Evolutionary conservation across 352 stramenopile species (phyloP), one percentile per base, ranked within the genome.

Genomic region (Phytophthora megakarya): DNA sequence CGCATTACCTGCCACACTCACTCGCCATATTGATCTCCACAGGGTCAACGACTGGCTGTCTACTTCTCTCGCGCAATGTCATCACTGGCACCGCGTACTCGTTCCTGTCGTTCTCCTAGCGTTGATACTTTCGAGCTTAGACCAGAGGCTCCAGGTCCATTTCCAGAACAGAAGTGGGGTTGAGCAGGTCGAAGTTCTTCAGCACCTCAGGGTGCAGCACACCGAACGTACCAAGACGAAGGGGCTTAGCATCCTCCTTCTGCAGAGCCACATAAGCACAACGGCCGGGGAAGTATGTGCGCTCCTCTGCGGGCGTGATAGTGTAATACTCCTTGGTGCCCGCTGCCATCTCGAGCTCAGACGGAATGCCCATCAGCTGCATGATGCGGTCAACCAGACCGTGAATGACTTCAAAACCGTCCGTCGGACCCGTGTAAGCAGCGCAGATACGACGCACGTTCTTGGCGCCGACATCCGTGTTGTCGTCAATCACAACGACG

Each of bases 391-490:
- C 97, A 38, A 99, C 93, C 23, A 99, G 88, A 38, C 98, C 98
- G 79, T 99, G 98, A 57, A 99, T 99, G 19, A 99, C 95, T 76
- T 99, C 98, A 70, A 99, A 99, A 45, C 97, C 97, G 38, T 98
- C 96, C 13, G 95, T 99, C 19, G 91, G 92, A 58, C 97, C 96
- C 49, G 96, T 98, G 81, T 99, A 99, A 18, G 98, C 90, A 26
- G 97, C 97, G 46, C 94, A 98, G 22, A 99, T 86, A 39, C 95
- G 86, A 48, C 98, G 86, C 55, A 95, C 82, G 80, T 99, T 99
- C 57, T 91, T 92, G 18, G 97, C 96, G 47, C 98, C 98, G 8
- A 99, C 95, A 62, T 97, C 92, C 23, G 91, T 88, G 38, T 89
- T 75, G 48, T 88, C 65, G 76, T 99, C 97, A 16, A 97, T 83